These are phyloP conservation scores for Penicillium manginii DNA, from an alignment of 495 filamentous ascomycete genomes.

Conservation along the genomic window DNA sequence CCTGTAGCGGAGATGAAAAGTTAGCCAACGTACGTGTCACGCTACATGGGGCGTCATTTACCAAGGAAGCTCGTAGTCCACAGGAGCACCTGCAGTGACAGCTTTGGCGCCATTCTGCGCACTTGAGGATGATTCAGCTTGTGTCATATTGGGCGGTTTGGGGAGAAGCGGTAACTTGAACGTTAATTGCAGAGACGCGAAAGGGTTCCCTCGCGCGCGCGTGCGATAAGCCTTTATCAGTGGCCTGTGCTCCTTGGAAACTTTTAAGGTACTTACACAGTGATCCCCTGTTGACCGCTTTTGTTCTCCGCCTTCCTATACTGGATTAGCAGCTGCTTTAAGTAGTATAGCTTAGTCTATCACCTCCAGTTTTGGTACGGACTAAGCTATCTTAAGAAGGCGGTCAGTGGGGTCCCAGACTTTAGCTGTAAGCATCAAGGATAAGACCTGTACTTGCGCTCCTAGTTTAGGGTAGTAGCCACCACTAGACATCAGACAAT, in stretches of 20 bases:
- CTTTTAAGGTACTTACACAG: no score
- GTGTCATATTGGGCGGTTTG: conserved; percentile 37
- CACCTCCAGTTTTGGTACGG: no score
- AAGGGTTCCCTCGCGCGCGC: conserved; percentile 23
- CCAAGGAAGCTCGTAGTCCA: conserved; percentile 91
- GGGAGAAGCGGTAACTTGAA: conserved; percentile 5
- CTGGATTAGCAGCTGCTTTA: no score
- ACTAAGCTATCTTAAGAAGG: no score
- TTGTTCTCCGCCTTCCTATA: no score
- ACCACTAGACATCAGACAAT: no score
- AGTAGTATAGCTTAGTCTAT: no score
- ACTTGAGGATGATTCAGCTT: conserved; percentile 78
- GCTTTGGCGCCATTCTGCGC: conserved; percentile 70
- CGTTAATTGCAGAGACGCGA: conserved; percentile 34
- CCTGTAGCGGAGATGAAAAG: conserved; percentile 53
- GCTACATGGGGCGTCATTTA: conserved; percentile 41
- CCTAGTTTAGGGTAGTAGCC: no score
- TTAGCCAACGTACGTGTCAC: conserved; percentile 18
- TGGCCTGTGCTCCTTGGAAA: no score
- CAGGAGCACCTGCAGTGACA: conserved; percentile 61
- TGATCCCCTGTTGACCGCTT: no score
- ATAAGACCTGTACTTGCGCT: not conserved
- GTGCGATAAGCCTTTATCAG: conserved; percentile 19
- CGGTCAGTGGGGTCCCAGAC: no score
- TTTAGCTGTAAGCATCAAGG: no score